Evolutionary conservation across 805 yeast genomes (phyloP).

Genomic region (Spathaspora sp.): DNA sequence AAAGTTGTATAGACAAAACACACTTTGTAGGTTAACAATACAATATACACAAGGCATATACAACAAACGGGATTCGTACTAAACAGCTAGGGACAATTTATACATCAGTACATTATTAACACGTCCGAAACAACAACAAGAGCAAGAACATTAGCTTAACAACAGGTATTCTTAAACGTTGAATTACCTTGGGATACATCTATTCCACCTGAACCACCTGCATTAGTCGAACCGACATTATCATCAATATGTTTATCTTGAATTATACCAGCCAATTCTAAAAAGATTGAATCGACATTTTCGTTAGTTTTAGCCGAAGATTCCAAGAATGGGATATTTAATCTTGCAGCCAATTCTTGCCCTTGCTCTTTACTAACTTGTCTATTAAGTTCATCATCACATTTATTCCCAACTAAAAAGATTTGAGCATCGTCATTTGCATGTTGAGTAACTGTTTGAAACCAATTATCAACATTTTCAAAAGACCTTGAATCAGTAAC

Average conservation of each 20-base stretch:
- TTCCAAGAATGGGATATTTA: constrained; percentile 89
- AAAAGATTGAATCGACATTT: constrained; percentile 89
- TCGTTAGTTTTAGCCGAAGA: constrained; percentile 93
- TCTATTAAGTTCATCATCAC: constrained; percentile 85
- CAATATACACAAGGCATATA: not conserved
- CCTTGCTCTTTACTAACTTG: constrained; percentile 90
- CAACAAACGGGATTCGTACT: too few relatives aligned
- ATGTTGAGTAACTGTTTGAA: constrained; percentile 90
- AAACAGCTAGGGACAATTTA: not conserved
- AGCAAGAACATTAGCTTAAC: constrained; percentile 18
- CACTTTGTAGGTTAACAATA: not conserved
- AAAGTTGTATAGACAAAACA: not conserved
- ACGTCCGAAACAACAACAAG: too few relatives aligned
- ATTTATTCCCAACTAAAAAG: constrained; percentile 92
- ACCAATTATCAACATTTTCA: constrained; percentile 92
- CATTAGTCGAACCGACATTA: constrained; percentile 26
- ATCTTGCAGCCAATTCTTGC: constrained; percentile 77
- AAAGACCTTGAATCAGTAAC: constrained; percentile 89
- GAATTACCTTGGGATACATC: constrained; percentile 34
- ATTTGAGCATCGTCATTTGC: constrained; percentile 95
- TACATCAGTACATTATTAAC: not conserved
- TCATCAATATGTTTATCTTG: constrained; percentile 67
- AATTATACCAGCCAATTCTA: constrained; percentile 81
- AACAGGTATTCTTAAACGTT: constrained; percentile 33
- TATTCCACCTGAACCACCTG: constrained; percentile 23